A percentile compares a stretch with the other conserved stretches of the same genome.
Conservation (phyloP, 345 rosid genomes). For the Passiflora organensis region DNA sequence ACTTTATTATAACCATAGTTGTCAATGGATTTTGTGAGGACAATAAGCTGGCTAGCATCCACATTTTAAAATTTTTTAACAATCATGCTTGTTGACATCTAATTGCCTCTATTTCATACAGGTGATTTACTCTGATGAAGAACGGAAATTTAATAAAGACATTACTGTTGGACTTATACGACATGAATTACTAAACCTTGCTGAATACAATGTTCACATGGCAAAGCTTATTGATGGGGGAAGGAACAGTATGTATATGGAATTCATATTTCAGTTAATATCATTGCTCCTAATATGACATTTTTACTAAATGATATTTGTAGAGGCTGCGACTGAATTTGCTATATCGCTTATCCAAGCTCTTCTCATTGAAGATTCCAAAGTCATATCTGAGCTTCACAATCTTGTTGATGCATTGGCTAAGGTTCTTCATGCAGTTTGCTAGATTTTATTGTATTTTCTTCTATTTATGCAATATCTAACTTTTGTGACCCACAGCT, state of each 20-base stretch:
- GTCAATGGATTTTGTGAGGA: no score
- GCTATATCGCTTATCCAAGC: conserved; percentile 77
- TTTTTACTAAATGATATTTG: conserved; percentile 19
- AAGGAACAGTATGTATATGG: conserved; percentile 63
- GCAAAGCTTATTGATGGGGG: conserved; percentile 96
- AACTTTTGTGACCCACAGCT: conserved; percentile 41
- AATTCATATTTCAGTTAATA: background rate
- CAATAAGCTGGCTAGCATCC: no score
- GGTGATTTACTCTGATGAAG: conserved; percentile 96
- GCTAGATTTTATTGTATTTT: background rate
- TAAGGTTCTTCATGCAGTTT: conserved; percentile 45
- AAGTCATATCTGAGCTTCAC: conserved; percentile 87
- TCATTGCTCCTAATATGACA: background rate
- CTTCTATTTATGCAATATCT: conserved; percentile 8
- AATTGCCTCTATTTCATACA: conserved; percentile 15
- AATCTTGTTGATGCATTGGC: conserved; percentile 87
- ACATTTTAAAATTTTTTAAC: no score
- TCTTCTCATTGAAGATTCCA: conserved; percentile 70
- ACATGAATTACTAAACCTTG: conserved; percentile 81
- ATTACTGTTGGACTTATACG: conserved; percentile 78
- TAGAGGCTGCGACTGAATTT: conserved; percentile 90
- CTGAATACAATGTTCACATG: conserved; percentile 91
- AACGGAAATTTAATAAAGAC: conserved; percentile 86
- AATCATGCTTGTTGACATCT: background rate
- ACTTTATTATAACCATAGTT: no score